Conservation (phyloP, 768 basidiomycete genomes). For the Leccinum subgranulosum region DNA sequence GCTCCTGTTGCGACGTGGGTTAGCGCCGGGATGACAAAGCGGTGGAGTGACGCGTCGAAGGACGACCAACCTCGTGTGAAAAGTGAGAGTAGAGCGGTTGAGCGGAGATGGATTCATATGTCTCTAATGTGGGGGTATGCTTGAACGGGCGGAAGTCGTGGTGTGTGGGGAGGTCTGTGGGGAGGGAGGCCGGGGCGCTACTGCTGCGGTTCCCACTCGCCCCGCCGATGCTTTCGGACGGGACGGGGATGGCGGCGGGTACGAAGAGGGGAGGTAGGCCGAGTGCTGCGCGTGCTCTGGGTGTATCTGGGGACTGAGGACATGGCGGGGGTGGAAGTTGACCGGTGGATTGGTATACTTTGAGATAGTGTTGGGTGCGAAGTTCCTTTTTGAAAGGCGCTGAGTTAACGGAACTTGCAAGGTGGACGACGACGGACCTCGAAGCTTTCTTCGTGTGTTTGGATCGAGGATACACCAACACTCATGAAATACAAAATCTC, state of each 20-base stretch:
- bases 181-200: constrained; percentile 6
- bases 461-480: constrained; percentile 17
- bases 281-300: constrained; percentile 40
- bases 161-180: constrained; percentile 14
- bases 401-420: too few species aligned
- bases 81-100: constrained; percentile 36
- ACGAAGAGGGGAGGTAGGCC: constrained; percentile 52
- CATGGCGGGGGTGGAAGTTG: constrained; percentile 43
- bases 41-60: background rate
- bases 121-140: constrained; percentile 15
- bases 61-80: constrained; percentile 43
- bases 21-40: constrained; percentile 3
- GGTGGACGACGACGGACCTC: constrained; percentile 18
- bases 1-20: constrained; percentile 36
- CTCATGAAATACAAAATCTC: constrained; percentile 29
- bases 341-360: constrained; percentile 44
- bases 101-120: constrained; percentile 38
- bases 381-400: constrained; percentile 42
- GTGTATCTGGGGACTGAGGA: constrained; percentile 45
- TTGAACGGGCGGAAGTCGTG: constrained; percentile 30
- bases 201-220: background rate
- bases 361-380: constrained; percentile 52
- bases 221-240: constrained; percentile 1
- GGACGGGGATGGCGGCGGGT: constrained; percentile 32
- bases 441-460: constrained; percentile 22